Evolutionary conservation across 495 filamentous ascomycete genomes (phyloP).

Genomic region (Terfezia boudieri): DNA sequence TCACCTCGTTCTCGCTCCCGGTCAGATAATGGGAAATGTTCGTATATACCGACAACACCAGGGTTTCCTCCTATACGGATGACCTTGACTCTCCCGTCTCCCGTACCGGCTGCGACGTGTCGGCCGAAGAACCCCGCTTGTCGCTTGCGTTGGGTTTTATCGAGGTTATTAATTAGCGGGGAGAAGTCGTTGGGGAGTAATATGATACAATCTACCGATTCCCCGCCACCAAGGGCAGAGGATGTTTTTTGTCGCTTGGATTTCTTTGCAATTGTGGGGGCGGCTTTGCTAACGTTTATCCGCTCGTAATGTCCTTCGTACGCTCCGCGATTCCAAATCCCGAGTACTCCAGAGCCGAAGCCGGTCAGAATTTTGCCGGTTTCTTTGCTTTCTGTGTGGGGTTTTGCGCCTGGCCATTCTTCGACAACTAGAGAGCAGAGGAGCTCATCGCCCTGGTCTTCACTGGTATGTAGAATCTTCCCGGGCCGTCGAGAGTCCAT

Average conservation of each 20-base stretch:
- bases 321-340: slow-evolving; percentile 75
- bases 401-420: slow-evolving; percentile 30
- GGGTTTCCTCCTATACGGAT: slow-evolving; percentile 13
- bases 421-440: slow-evolving; percentile 54
- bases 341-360: slow-evolving; percentile 54
- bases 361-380: slow-evolving; percentile 64
- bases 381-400: slow-evolving; percentile 26
- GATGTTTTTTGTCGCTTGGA: background rate
- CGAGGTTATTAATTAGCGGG: background rate
- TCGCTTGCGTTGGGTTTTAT: background rate
- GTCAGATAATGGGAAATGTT: background rate
- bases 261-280: background rate
- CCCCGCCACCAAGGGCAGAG: background rate
- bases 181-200: background rate
- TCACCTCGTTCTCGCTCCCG: background rate
- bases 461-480: slow-evolving; percentile 62
- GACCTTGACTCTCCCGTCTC: slow-evolving; percentile 14
- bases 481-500: slow-evolving; percentile 49
- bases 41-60: background rate
- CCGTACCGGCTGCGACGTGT: slow-evolving; percentile 10
- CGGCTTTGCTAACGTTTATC: slow-evolving; percentile 33
- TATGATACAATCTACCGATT: slow-evolving; percentile 12
- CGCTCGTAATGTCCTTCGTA: slow-evolving; percentile 92
- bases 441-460: slow-evolving; percentile 85
- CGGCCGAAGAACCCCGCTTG: background rate